Base-by-base conservation (phyloP, 495 filamentous ascomycete genomes). In the Aspergillus kassunensis region DNA sequence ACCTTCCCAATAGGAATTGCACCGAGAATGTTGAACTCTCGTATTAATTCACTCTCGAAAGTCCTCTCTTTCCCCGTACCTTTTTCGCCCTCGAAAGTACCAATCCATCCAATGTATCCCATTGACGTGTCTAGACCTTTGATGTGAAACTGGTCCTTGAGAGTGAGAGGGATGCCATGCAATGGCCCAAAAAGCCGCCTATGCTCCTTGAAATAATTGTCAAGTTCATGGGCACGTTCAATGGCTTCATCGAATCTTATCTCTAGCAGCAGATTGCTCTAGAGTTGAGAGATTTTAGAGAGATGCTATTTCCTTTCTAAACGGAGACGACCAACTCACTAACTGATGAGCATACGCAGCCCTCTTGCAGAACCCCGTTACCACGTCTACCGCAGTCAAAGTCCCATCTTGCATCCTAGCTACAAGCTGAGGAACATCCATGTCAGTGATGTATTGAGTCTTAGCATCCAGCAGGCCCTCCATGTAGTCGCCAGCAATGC, bases 281-380 rank as follows among this genome's bases (percentile, higher is more conserved):
- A n/a, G 16, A 19, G 30, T 39, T 33, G 15, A 34, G 25, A 16
- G 6, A 19, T 39, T 20, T 49, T 25, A 49, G 45, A 20, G 21
- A 25, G 6, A 46, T 46, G 11, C 29, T 35, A 35, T 3, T 27
- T 4, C 15, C 42, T 21, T 34, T 49, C n/a, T 0, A 23, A 35
- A 37, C 33, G 23, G 33, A 25, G 12, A 18, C n/a, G 24, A 7
- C 24, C 24, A 29, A 49, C 45, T 49, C 45, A 49, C 45, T 19
- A 49, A 30, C 39, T 49, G 45, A 35, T 49, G 45, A 49, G 45
- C 45, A 39, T 49, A 49, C 33, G 45, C 45, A 13, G 45, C 45
- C 45, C 45, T 36, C 34, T 49, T 49, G 45, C 45, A 49, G n/a
- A 49, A 49, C 11, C 33, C 45, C 23, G 21, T 49, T n/a, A 49